Evolutionary conservation across 225 moss, liverwort and hornwort species (phyloP), one percentile per base, ranked within the genome.

Genomic region (Pseudoscleropodium purum): DNA sequence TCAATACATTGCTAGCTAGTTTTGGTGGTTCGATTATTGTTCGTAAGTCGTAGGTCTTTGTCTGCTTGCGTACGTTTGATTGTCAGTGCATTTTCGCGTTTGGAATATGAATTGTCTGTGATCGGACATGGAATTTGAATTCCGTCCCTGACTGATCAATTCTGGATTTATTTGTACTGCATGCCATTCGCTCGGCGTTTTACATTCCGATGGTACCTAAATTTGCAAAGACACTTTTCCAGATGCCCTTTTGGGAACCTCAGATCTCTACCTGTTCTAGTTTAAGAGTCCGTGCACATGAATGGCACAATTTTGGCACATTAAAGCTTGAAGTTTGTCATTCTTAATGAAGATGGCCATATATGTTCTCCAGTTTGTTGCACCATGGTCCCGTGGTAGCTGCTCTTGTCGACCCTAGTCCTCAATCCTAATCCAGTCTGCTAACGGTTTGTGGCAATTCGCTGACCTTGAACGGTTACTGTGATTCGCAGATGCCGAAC

Each of bases 401-500:
- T 34, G 77, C 14, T 9, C 52, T 77, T 23, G 36, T 36, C 8
- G 34, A 76, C 76, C 76, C 76, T 8, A 76, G 51, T 76, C 52
- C 34, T 76, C 21, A 76, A 52, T 76, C 34, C 23, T 76, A 13
- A 52, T 52, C 8, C 36, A 77, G 8, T 36, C 36, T 52, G 36
- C 52, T 23, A 23, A 36, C 5, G 14, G 3, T 34, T 52, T 36
- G 52, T 14, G 33, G 34, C 36, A 52, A 77, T 52, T 77, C 36
- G 52, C 52, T 77, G 36, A 36, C 52, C 77, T 36, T 36, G 52
- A 77, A 23, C 23, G 77, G 36, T 77, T 39, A 49, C 60, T 59
- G 68, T 84, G 82, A 43, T 91, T 92, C 88, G 92, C 94, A 79
- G 97, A 97, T 97, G 97, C 96, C 97, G 45, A 93, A 81, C 51